Percentiles rank a stretch among this genome's conserved stretches.
These are phyloP conservation scores for Penicillium sp. DNA, from an alignment of 2,329 filamentous ascomycete species.

Conservation along the genomic window DNA sequence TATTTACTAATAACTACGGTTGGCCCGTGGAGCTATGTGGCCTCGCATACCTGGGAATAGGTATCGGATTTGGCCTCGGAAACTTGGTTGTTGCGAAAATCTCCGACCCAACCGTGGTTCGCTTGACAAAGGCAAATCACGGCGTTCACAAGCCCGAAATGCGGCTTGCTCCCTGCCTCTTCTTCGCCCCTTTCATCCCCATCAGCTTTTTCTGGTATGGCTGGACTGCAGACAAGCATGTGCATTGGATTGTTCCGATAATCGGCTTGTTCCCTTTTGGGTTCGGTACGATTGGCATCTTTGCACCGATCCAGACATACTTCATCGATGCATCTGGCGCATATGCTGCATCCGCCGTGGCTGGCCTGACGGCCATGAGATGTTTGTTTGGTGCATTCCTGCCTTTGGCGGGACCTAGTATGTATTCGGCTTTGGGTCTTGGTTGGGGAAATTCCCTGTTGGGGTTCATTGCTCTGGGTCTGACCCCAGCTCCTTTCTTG, in stretches of 20 bases:
- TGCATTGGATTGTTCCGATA: conserved; percentile 53
- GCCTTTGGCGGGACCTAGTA: background rate
- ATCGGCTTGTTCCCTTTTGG: conserved; percentile 50
- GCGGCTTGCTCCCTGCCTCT: conserved; percentile 58
- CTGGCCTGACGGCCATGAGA: background rate
- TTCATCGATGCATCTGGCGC: background rate
- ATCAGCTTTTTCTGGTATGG: conserved; percentile 54
- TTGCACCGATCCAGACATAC: background rate
- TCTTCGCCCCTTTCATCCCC: conserved; percentile 51
- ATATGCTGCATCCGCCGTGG: background rate
- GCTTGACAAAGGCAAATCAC: background rate
- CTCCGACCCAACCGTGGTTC: background rate
- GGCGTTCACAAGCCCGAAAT: conserved; percentile 51
- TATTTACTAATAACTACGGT: conserved; percentile 55
- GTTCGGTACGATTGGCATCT: conserved; percentile 9
- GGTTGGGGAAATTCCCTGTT: background rate
- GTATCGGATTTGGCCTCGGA: conserved; percentile 56
- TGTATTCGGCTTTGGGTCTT: background rate
- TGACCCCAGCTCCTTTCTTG: too few relatives aligned
- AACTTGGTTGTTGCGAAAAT: conserved; percentile 26
- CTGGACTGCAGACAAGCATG: conserved; percentile 44
- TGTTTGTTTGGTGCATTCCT: conserved; percentile 38
- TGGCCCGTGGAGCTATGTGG: conserved; percentile 53
- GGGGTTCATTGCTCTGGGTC: background rate
- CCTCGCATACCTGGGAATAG: conserved; percentile 61